Evolutionary conservation across 129 eudicot genomes (phyloP).

Genomic region (sunflower (Helianthus annuus)): HanXRQr2.0-SUNRISE NC_035449.2:81485973-81486472

Average conservation of each 20-base stretch:
- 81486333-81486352: conserved; percentile 54
- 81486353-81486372: conserved; percentile 70
- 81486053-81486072: conserved; percentile 2
- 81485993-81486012: neutral
- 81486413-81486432: conserved; percentile 53
- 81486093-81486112: neutral
- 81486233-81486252: conserved; percentile 86
- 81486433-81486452: conserved; percentile 82
- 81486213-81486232: conserved; percentile 49
- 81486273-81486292: conserved; percentile 82
- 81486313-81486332: conserved; percentile 43
- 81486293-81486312: conserved; percentile 51
- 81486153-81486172: conserved; percentile 53
- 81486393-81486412: conserved; percentile 54
- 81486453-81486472: conserved; percentile 50
- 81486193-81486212: conserved; percentile 49
- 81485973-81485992: conserved; percentile 3
- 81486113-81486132: neutral
- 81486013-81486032: neutral
- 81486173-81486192: conserved; percentile 63
- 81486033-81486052: neutral
- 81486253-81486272: conserved; percentile 81
- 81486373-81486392: conserved; percentile 45
- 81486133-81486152: conserved; percentile 39
- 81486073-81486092: neutral